Evolutionary conservation across 306 rosid genomes (phyloP), one percentile per base, ranked within the genome.

Genomic region (Argentina anserina): DNA sequence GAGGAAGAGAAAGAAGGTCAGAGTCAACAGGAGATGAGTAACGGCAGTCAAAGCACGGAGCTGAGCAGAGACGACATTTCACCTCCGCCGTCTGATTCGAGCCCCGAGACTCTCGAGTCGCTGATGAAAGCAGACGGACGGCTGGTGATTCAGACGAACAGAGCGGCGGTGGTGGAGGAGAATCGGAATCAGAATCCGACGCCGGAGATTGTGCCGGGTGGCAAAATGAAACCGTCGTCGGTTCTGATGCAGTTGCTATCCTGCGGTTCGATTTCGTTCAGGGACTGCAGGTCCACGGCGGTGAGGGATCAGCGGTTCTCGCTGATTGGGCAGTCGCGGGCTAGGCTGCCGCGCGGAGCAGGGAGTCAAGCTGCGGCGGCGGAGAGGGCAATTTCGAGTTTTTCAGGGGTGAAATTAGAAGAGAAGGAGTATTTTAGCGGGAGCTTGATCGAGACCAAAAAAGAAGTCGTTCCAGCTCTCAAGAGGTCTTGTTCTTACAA

Each of bases 71-170:
- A 77, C n/a, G 98, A 94, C 78, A 94, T 94, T 64, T 91, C 99
- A 43, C 99, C 99, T 70, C 99, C 99, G 46, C 97, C 95, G 84
- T 94, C 96, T 0, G 95, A 94, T 88, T 94, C 97, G 43, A 94
- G 97, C 73, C 96, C 99, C 1, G 99, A 94, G 64, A 91, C 99
- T 1, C 75, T 94, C 0, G 99, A 92, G 64, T 85, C 96, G 39
- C 69, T 91, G 64, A 85, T 94, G 99, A 94, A 84, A 61, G 95
- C 92, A 0, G 96, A 88, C 49, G 86, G 87, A 50, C 89, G 97
- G 81, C 59, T 87, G 20, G 83, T 87, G 76, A 55, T 88, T 66
- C 52, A 79, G 26, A 6, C 80, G 21, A 6, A 68, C 71, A 79
- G 64, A 8, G 49, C 42, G 2, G 43, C 29, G 3, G 71, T 15